Evolutionary conservation across 1,284 basidiomycete genomes (phyloP), one percentile per base, ranked within the genome.

Genomic region (Sutorius eximius): DNA sequence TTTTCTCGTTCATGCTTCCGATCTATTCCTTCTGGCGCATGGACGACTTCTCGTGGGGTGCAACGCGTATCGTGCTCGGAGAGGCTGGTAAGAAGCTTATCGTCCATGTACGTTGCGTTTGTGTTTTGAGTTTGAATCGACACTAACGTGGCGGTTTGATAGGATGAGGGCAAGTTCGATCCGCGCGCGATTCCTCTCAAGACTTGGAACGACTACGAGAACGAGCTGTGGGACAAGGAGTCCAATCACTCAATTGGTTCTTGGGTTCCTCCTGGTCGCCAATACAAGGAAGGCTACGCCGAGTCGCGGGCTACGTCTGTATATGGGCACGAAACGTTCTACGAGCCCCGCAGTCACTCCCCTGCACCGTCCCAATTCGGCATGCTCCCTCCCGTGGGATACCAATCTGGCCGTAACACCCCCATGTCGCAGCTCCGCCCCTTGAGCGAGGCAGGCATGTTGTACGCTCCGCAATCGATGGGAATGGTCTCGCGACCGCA

Each of bases 11-110:
- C 77, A 82, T 95, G 74, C 82, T 98, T 38, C 96, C 95, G 1
- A 75, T 98, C 20, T 98, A 98, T 73, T 96, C 96, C 1, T 98
- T 98, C 87, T 99, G 95, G 96, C 86, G 82, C 63, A 98, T 98
- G 95, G 96, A 98, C 74, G 94, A 97, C 75, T 98, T 98, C 83
- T 95, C 93, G 4, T 97, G 94, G 97, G 97, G 97, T 83, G 82
- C 83, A 45, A 97, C 95, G 20, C 91, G 92, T 85, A 73, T 95
- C 59, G 95, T 99, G 33, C 77, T 97, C 62, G 96, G 95, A 63
- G 96, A 99, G 74, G 83, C 87, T 55, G 96, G 95, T 30, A 95
- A 96, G 81, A 95, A 94, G 76, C 78, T 98, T 62, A 87, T 98
- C 60, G 86, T 98, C 51, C 96, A 98, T 72, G 91, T 93, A 70